Percentiles rank a stretch among this genome's conserved stretches.
Evolutionary conservation across 192 early-diverging fungal species (phyloP).

Genomic region (Podila verticillata): DNA sequence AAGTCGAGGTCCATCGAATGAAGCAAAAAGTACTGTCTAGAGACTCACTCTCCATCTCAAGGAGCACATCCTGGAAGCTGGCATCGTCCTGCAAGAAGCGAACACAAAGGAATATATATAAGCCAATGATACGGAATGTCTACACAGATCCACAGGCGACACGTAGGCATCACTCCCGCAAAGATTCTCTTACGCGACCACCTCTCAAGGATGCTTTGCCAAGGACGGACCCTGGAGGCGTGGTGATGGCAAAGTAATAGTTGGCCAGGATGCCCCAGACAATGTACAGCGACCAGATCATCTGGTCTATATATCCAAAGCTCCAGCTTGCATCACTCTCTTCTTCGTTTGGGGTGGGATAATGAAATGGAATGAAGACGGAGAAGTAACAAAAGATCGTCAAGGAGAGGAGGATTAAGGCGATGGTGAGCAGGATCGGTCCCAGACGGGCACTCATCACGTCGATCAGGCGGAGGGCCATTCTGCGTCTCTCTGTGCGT

Average conservation of each 20-base stretch:
- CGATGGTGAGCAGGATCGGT: slow-evolving; percentile 57
- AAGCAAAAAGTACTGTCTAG: no score
- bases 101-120: neutral
- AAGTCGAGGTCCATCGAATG: no score
- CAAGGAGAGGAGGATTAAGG: slow-evolving; percentile 52
- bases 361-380: slow-evolving; percentile 57
- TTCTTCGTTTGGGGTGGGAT: neutral
- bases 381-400: slow-evolving; percentile 53
- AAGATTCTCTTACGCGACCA: neutral
- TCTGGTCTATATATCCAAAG: slow-evolving; percentile 26
- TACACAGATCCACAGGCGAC: slow-evolving; percentile 13
- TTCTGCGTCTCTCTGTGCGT: slow-evolving; percentile 1
- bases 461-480: slow-evolving; percentile 8
- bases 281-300: slow-evolving; percentile 57
- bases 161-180: neutral
- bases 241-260: slow-evolving; percentile 64
- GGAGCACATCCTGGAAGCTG: slow-evolving; percentile 43
- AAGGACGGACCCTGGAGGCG: slow-evolving; percentile 60
- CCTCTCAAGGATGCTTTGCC: neutral
- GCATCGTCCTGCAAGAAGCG: slow-evolving; percentile 30
- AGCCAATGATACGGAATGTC: neutral
- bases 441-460: slow-evolving; percentile 51
- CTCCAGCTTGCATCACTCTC: slow-evolving; percentile 12
- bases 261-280: slow-evolving; percentile 61
- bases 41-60: slow-evolving; percentile 60